Base-by-base conservation (phyloP, 768 basidiomycete species). In the Butyriboletus loyo region DNA sequence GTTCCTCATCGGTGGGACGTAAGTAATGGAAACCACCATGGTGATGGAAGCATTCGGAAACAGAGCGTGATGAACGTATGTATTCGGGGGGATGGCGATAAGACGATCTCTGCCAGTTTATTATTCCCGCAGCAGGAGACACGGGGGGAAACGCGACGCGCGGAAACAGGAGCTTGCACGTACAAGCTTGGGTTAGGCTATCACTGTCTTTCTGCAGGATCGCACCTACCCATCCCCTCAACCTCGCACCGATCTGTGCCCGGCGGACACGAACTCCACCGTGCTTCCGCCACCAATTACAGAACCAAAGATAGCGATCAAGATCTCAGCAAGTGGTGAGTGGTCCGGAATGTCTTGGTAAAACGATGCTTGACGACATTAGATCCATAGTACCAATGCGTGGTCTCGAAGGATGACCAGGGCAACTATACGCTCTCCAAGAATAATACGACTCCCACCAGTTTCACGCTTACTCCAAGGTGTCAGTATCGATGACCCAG, bases 211-310 rank as follows among this genome's bases (percentile, higher is more conserved):
- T 34, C 7, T 34, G 31, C 15, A 46, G 17, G 17, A n/a, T 25
- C 13, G 31, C n/a, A 6, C 1, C 31, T 17, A 17, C 10, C 15
- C 7, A 37, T 19, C 31, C 28, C 19, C 21, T 11, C 44, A 4
- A 5, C 45, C 11, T 13, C 17, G 1, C 45, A 19, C 6, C 13
- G 31, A 43, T 28, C 40, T 11, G 53, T 63, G 10, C 58, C 53
- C 13, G 40, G 4, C 7, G 57, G 53, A 19, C 56, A 58, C 25
- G 49, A 50, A 14, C 56, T 64, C 22, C 57, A 56, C 37, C 65
- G 64, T 24, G 43, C 66, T 36, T 66, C 65, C 6, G 54, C 66
- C 1, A 60, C 65, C 21, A 57, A 58, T 50, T 66, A 66, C 48
- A 32, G 10, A 1, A 8, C 0, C 19, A 6, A 17, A 7, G 52